Percentiles rank a stretch among this genome's conserved stretches.
These are phyloP conservation scores for Alnus glutinosa DNA, from an alignment of 306 rosid species.

Conservation along the genomic window DNA sequence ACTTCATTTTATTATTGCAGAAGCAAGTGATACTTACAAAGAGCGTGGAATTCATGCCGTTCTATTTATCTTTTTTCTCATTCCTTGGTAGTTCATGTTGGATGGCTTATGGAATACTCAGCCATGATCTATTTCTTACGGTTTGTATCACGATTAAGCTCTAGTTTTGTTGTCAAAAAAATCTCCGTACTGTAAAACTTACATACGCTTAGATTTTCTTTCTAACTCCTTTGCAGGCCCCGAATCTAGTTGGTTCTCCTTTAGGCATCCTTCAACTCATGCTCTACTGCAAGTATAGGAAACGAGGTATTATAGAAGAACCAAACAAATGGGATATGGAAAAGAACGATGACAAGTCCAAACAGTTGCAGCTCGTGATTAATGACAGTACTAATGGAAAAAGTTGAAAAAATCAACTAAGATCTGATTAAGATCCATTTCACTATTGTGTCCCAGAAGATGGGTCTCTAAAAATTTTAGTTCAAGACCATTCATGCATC, in stretches of 20 bases:
- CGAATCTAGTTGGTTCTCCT: slow-evolving; percentile 70
- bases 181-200: not conserved
- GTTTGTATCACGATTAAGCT: slow-evolving; percentile 38
- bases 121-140: slow-evolving; percentile 67
- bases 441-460: not conserved
- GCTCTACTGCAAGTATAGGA: slow-evolving; percentile 65
- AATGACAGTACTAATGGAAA: slow-evolving; percentile 16
- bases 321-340: slow-evolving; percentile 38
- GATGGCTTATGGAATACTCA: slow-evolving; percentile 68
- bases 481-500: not conserved
- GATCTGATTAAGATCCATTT: slow-evolving; percentile 23
- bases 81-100: slow-evolving; percentile 61
- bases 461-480: not conserved
- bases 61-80: slow-evolving; percentile 70
- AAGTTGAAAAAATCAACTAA: slow-evolving; percentile 8
- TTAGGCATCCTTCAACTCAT: slow-evolving; percentile 60
- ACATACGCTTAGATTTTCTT: not conserved
- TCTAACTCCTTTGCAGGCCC: slow-evolving; percentile 45
- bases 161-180: not conserved
- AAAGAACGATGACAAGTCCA: slow-evolving; percentile 33
- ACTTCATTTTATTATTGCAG: slow-evolving; percentile 43
- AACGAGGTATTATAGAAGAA: slow-evolving; percentile 34
- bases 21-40: slow-evolving; percentile 59
- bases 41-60: slow-evolving; percentile 91
- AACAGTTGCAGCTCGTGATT: slow-evolving; percentile 30